These are phyloP conservation scores for Dalbergia cochinchinensis DNA, from an alignment of 306 rosid genomes.

Conservation along the genomic window DNA sequence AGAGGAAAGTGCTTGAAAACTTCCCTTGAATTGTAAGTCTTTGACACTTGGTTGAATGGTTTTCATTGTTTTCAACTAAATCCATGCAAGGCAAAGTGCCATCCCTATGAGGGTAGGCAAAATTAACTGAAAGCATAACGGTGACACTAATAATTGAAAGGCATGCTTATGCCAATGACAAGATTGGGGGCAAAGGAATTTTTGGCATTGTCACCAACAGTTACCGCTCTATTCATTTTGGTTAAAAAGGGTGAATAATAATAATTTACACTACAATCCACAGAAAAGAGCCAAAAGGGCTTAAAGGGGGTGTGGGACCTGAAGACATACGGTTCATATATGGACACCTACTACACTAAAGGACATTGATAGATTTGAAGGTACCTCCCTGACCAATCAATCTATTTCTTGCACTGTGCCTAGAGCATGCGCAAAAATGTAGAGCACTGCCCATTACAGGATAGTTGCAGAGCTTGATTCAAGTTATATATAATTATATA, in stretches of 20 bases:
- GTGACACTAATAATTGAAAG: conserved; percentile 31
- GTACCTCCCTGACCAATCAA: conserved; percentile 55
- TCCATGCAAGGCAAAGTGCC: conserved; percentile 16
- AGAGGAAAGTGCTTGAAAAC: background rate
- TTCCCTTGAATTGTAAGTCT: background rate
- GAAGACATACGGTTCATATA: conserved; percentile 43
- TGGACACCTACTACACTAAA: conserved; percentile 47
- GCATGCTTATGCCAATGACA: background rate
- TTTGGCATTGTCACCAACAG: conserved; percentile 28
- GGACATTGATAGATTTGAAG: conserved; percentile 52
- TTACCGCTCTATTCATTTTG: conserved; percentile 22
- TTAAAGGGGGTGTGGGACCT: conserved; percentile 45
- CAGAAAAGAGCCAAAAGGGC: conserved; percentile 42
- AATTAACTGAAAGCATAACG: conserved; percentile 34
- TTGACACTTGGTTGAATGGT: background rate
- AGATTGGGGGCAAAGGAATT: conserved; percentile 1
- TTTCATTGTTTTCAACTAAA: conserved; percentile 9
- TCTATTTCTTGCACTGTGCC: conserved; percentile 60
- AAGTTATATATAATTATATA: conserved; percentile 35
- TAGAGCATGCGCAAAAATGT: conserved; percentile 65
- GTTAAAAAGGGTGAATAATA: conserved; percentile 2
- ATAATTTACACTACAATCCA: conserved; percentile 31
- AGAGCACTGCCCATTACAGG: conserved; percentile 48
- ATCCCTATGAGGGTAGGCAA: background rate
- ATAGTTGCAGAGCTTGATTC: conserved; percentile 49